Base-by-base conservation (phyloP, 768 basidiomycete species). In the Clavaria fumosa region DNA sequence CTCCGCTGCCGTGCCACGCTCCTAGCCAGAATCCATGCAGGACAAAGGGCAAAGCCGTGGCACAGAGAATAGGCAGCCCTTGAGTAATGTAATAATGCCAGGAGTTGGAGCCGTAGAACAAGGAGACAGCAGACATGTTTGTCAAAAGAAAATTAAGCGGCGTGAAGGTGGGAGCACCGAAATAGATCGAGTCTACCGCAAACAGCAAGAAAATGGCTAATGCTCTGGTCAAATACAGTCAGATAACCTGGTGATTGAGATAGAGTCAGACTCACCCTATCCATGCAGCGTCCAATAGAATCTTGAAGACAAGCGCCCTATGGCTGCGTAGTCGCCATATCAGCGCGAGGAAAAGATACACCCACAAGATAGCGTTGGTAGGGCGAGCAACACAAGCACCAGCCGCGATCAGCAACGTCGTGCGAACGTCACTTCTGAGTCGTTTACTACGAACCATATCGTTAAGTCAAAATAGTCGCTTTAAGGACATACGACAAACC, bases 51-150 rank as follows among this genome's bases (percentile, higher is more conserved):
- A 88, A 53, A 1, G 72, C 49, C 0, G 80, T 75, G 2, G 73
- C 72, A 46, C 77, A 77, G 12, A 96, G 62, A 37, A 97, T 70
- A 0, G 91, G 93, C 1, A 97, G 49, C 0, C 69, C 89, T 56
- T 96, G 91, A 0, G 70, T 67, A 27, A 95, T 43, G 51, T 99
- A 96, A 53, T 84, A 97, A 50, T 95, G 84, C 75, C 77, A 84
- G 4, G 81, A 59, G 47, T 71, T 86, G 2, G 67, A 59, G 14
- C 95, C 95, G 51, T 96, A 99, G 58, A 95, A 95, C n/a, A 79
- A 60, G 0, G 95, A 93, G 23, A 96, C 71, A 2, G 72, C 65
- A 3, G 90, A 79, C 9, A 89, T 55, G 51, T 99, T 99, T 34
- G 79, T 76, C 18, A 66, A 56, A 19, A 93, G 52, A 56, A 99